Evolutionary conservation across 2,329 filamentous ascomycete species (phyloP).

Genomic region (Zalaria obscura): DNA sequence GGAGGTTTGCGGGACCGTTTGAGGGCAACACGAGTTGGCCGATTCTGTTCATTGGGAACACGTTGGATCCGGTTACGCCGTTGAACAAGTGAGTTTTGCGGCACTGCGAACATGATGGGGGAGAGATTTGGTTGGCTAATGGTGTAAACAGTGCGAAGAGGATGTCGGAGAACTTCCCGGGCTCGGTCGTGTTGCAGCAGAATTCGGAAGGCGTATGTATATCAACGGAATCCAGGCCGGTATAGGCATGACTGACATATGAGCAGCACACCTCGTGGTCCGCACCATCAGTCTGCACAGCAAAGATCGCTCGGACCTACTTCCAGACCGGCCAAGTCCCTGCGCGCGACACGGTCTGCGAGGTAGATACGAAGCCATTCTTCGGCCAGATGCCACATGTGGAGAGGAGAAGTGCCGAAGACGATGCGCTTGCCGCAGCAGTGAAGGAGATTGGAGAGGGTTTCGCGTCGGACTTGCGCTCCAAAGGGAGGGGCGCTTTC

Average conservation of each 20-base stretch:
- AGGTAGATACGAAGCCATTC: conserved; percentile 15
- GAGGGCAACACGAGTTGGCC: conserved; percentile 33
- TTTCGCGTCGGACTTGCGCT: no score
- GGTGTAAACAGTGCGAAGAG: conserved; percentile 22
- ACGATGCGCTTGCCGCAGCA: neutral
- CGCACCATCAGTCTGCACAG: conserved; percentile 16
- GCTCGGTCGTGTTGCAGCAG: conserved; percentile 29
- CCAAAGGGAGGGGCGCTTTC: no score
- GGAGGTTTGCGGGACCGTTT: conserved; percentile 9
- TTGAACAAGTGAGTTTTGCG: conserved; percentile 15
- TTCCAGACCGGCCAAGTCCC: conserved; percentile 28
- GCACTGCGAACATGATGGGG: neutral
- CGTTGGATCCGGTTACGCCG: conserved; percentile 46
- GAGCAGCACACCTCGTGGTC: conserved; percentile 2
- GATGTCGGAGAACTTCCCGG: conserved; percentile 28
- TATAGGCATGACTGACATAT: neutral
- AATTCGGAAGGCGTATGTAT: conserved; percentile 15
- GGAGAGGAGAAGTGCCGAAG: neutral
- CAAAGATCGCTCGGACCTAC: conserved; percentile 22
- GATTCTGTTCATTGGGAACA: conserved; percentile 42
- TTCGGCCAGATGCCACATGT: neutral
- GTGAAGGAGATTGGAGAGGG: conserved; percentile 1
- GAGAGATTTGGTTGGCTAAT: neutral
- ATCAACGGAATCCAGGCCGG: neutral
- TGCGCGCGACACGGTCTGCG: conserved; percentile 18